phyloP scores from a whole-genome alignment of 768 basidiomycete species.

The Crucibulum laeve region DNA sequence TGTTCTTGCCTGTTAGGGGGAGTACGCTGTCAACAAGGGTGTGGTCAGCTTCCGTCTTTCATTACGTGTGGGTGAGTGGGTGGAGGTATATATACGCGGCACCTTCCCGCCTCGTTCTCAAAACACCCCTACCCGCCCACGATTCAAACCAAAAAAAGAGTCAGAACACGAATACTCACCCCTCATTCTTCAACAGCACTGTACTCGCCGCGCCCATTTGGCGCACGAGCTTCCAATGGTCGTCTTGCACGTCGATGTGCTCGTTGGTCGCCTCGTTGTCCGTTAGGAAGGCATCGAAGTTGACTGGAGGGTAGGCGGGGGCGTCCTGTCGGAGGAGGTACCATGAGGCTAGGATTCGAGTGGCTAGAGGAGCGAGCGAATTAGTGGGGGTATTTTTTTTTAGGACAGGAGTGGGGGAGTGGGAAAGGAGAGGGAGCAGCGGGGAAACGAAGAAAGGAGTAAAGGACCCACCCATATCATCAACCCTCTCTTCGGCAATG shows the following conservation, averaged over 20 bases:
- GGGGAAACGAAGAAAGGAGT: neutral
- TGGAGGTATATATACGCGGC: too few species aligned
- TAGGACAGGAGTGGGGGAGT: too few species aligned
- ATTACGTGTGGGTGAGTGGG: too few species aligned
- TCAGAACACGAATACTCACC: slow-evolving; percentile 48
- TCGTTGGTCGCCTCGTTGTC: slow-evolving; percentile 50
- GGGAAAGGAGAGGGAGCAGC: neutral
- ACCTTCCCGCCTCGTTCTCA: too few species aligned
- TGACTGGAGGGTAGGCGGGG: slow-evolving; percentile 55
- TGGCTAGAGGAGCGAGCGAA: slow-evolving; percentile 35
- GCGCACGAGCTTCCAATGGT: slow-evolving; percentile 65
- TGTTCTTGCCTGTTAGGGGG: slow-evolving; percentile 18
- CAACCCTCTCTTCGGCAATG: slow-evolving; percentile 58
- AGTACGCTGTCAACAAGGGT: neutral
- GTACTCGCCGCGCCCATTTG: slow-evolving; percentile 72
- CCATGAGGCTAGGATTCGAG: slow-evolving; percentile 71
- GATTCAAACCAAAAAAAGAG: too few species aligned
- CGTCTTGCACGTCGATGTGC: slow-evolving; percentile 63
- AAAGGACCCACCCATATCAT: slow-evolving; percentile 64
- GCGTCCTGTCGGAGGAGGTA: slow-evolving; percentile 65
- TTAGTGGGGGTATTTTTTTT: neutral
- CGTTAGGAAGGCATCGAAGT: slow-evolving; percentile 65
- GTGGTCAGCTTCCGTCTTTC: too few species aligned
- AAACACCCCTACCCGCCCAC: too few species aligned
- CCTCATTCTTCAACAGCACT: slow-evolving; percentile 72